Evolutionary conservation across 345 rosid species (phyloP).

Genomic region (Hypericum perforatum): DNA sequence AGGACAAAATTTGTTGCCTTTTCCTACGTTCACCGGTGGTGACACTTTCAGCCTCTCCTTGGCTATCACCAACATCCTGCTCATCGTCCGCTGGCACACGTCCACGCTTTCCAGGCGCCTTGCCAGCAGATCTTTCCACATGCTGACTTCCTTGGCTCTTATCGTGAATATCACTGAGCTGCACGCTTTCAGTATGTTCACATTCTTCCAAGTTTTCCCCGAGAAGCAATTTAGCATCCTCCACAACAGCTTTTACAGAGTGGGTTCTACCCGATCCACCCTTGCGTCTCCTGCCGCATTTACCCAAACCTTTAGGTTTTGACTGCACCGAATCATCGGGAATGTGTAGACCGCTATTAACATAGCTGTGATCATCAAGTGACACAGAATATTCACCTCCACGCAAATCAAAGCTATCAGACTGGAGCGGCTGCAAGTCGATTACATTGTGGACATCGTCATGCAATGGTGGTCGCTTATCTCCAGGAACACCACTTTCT

Average conservation of each 20-base stretch:
- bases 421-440: conserved; percentile 23
- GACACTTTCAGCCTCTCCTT: conserved; percentile 53
- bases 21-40: conserved; percentile 55
- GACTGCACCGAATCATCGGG: conserved; percentile 56
- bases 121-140: conserved; percentile 25
- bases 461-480: conserved; percentile 17
- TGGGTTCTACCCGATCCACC: conserved; percentile 37
- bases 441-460: conserved; percentile 14
- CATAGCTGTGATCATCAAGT: conserved; percentile 39
- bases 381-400: conserved; percentile 36
- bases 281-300: conserved; percentile 39
- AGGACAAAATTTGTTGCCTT: conserved; percentile 39
- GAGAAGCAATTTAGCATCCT: conserved; percentile 46
- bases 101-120: conserved; percentile 44
- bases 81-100: conserved; percentile 35
- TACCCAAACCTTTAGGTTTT: conserved; percentile 26
- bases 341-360: conserved; percentile 36
- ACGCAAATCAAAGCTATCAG: conserved; percentile 19
- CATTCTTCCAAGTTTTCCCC: conserved; percentile 28
- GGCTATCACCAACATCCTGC: conserved; percentile 53
- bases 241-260: conserved; percentile 43
- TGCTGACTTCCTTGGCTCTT: conserved; percentile 26
- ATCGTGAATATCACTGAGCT: conserved; percentile 13
- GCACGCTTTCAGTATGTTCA: conserved; percentile 18
- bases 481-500: conserved; percentile 15